Evolutionary conservation across 2,329 filamentous ascomycete species (phyloP).

Genomic region (Venturia carpophila): DNA sequence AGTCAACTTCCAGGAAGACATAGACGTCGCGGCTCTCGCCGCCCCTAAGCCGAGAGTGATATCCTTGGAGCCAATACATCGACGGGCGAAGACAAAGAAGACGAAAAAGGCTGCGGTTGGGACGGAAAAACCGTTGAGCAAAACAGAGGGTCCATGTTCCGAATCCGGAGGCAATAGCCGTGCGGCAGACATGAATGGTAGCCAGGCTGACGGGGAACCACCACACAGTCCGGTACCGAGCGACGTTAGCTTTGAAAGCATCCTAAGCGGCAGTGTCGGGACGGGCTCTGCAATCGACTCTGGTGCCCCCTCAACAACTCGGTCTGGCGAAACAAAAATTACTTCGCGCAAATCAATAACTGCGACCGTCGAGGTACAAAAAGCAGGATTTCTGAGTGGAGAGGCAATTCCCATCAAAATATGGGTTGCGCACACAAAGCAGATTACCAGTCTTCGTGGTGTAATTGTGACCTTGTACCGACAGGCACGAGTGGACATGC

Average conservation of each 20-base stretch:
- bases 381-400: conserved; percentile 76
- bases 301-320: conserved; percentile 31
- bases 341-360: conserved; percentile 65
- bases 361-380: conserved; percentile 72
- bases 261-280: conserved; percentile 53
- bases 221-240: conserved; percentile 40
- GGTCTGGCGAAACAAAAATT: conserved; percentile 39
- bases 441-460: conserved; percentile 82
- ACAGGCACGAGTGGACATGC: conserved; percentile 81
- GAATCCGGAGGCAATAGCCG: conserved; percentile 12
- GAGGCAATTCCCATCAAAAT: conserved; percentile 75
- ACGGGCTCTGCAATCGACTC: conserved; percentile 41
- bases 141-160: conserved; percentile 4
- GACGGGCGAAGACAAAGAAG: conserved; percentile 56
- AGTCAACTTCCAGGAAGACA: conserved; percentile 68
- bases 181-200: conserved; percentile 1
- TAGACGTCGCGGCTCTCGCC: conserved; percentile 72
- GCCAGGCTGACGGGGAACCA: conserved; percentile 26
- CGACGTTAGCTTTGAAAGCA: conserved; percentile 40
- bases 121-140: conserved; percentile 10
- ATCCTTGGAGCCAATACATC: conserved; percentile 79
- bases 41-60: conserved; percentile 74
- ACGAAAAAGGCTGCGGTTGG: conserved; percentile 24
- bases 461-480: conserved; percentile 90
- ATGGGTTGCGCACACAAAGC: conserved; percentile 77